Evolutionary conservation across 1,139 yeast species (phyloP), one percentile per base, ranked within the genome.

Genomic region (Yamadazyma trypodendri): DNA sequence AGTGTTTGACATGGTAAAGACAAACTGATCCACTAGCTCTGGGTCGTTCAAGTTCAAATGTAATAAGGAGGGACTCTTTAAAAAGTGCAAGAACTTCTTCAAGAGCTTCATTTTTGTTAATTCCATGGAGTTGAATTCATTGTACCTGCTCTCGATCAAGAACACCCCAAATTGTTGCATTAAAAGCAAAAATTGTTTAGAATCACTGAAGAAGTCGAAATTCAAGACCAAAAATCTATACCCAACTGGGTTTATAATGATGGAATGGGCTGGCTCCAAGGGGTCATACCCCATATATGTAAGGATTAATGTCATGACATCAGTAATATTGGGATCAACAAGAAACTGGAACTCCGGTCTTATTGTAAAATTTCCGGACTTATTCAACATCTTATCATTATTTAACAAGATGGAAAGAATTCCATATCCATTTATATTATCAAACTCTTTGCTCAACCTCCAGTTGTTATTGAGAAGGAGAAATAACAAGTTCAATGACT

Each of bases 121-220:
- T 41, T 79, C 78, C 31, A 60, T 51, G 2, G 64, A 52, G 50
- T 85, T 86, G 53, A 68, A 75, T 1, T 63, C 53, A 15, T 60
- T 62, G 51, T 68, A 75, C 41, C 65, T 72, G 31, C 85, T 77
- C 15, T 69, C 75, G 31, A 68, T 66, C 6, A 77, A 60, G 42
- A 85, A 68, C 1, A 72, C 72, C 2, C 72, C 69, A 35, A 83
- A 65, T 44, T 84, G 90, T 39, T 70, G 72, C 4, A 82, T 56
- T 8, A 83, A 57, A 39, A 68, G 70, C 31, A 74, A 65, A 35
- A 79, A 66, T 0, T 78, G 63, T 27, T 70, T 76, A 1, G 66
- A 47, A 15, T 63, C 70, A 28, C 45, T 49, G 44, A 58, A 67
- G 12, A 69, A 48, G 7, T 67, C 70, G 40, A 68, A 64, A 42